Evolutionary conservation across 306 rosid species (phyloP), one percentile per base, ranked within the genome.

Genomic region (Senna tora): DNA sequence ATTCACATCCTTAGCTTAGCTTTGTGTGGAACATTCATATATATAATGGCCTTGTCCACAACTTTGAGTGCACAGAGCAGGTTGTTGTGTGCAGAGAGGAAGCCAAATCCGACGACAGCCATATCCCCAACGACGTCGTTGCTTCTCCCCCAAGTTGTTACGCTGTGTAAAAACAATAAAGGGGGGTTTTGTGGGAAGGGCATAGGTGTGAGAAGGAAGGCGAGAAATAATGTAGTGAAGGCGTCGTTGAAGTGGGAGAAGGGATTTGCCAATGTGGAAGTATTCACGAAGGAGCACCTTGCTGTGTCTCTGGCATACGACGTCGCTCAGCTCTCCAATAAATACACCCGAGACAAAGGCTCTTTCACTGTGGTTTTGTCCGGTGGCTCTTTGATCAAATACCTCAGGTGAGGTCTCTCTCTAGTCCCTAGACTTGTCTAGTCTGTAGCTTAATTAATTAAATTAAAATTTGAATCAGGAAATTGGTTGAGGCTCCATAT

Each of bases 361-460:
- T 67, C 80, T 38, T 89, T 87, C 79, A 65, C 88, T n/a, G 88
- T 87, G 30, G 96, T 81, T 47, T 65, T 89, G 53, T 89, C 92
- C 15, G 90, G 96, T 19, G 96, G 96, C 19, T 86, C 92, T 32
- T 74, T 89, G 45, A 84, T 87, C 75, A 43, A 83, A 33, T 68
- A 77, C 49, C 84, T 89, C 78, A 80, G 94, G 91, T n/a, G n/a
- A n/a, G n/a, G n/a, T n/a, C n/a, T n/a, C n/a, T n/a, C n/a, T n/a
- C n/a, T n/a, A n/a, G n/a, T n/a, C n/a, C n/a, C n/a, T n/a, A n/a
- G n/a, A n/a, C n/a, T n/a, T n/a, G n/a, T n/a, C n/a, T n/a, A n/a
- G n/a, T n/a, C n/a, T n/a, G n/a, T n/a, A n/a, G n/a, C n/a, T n/a
- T n/a, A n/a, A n/a, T 80, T 11, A 56, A 50, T n/a, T 47, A 10